These are phyloP conservation scores for Podochytrium sp. DNA, from an alignment of 192 early-diverging fungal genomes.

Conservation along the genomic window DNA sequence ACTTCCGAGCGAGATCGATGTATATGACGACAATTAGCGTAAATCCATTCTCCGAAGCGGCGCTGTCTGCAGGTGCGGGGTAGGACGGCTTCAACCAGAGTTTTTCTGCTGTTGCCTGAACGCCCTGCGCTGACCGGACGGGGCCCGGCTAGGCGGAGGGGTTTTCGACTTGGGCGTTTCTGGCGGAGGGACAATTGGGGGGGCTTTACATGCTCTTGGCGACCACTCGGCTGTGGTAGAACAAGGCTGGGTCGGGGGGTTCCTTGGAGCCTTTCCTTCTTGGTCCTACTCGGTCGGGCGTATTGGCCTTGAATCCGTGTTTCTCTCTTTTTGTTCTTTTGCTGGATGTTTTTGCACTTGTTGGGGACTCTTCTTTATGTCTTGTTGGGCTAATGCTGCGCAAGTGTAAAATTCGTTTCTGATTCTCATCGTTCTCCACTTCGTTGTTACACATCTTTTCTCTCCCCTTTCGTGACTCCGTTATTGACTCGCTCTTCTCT, in stretches of 20 bases:
- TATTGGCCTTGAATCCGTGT: neutral
- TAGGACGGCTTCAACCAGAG: neutral
- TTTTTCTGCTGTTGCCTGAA: slow-evolving; percentile 5
- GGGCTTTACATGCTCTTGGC: neutral
- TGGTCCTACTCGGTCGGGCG: neutral
- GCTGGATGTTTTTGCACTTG: neutral
- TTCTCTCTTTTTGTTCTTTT: neutral
- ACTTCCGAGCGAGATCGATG: neutral
- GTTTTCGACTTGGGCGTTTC: neutral
- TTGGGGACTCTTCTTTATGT: neutral
- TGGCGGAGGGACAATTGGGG: neutral
- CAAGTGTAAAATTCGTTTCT: slow-evolving; percentile 9
- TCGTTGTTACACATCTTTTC: neutral
- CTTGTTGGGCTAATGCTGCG: slow-evolving; percentile 10
- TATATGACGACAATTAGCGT: slow-evolving; percentile 12
- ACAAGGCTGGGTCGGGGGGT: neutral
- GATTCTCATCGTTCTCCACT: neutral
- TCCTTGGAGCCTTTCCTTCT: neutral
- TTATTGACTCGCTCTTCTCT: too few species aligned
- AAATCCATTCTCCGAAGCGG: slow-evolving; percentile 24
- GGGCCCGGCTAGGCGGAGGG: neutral
- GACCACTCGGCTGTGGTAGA: neutral
- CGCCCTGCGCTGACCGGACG: neutral
- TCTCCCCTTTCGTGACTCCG: neutral
- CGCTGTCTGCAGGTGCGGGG: neutral